phyloP scores from a whole-genome alignment of 306 rosid species.

The Dryas octopetala region DNA sequence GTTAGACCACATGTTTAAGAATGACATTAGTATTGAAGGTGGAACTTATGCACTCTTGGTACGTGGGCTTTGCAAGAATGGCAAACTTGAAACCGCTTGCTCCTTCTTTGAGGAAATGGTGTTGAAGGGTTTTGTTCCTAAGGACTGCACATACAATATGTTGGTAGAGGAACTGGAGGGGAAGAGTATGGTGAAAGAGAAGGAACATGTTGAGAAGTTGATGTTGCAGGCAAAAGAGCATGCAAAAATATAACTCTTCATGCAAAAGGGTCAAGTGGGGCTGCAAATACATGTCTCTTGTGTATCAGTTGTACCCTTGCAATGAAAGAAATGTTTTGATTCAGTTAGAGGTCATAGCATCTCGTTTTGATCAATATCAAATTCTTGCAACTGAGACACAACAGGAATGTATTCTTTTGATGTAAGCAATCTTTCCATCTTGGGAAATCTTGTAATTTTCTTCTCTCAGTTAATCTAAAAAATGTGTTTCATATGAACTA shows the following conservation, averaged over 20 bases:
- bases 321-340: neutral
- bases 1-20: constrained; percentile 72
- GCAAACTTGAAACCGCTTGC: constrained; percentile 55
- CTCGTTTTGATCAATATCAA: neutral
- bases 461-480: neutral
- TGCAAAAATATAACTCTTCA: neutral
- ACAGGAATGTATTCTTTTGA: neutral
- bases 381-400: neutral
- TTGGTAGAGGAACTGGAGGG: constrained; percentile 51
- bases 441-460: neutral
- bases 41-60: constrained; percentile 67
- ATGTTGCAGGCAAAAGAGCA: constrained; percentile 30
- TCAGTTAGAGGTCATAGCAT: neutral
- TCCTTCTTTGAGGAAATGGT: constrained; percentile 61
- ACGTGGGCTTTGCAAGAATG: constrained; percentile 43
- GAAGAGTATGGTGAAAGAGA: constrained; percentile 56
- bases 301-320: neutral
- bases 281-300: neutral
- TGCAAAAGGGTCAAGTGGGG: neutral
- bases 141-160: constrained; percentile 34
- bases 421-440: neutral
- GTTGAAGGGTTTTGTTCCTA: constrained; percentile 29
- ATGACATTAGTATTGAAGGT: constrained; percentile 53
- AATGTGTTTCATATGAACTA: neutral
- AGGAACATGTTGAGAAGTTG: constrained; percentile 52